phyloP scores from a whole-genome alignment of 2,329 filamentous ascomycete species.

The Lachnellula occidentalis region DNA sequence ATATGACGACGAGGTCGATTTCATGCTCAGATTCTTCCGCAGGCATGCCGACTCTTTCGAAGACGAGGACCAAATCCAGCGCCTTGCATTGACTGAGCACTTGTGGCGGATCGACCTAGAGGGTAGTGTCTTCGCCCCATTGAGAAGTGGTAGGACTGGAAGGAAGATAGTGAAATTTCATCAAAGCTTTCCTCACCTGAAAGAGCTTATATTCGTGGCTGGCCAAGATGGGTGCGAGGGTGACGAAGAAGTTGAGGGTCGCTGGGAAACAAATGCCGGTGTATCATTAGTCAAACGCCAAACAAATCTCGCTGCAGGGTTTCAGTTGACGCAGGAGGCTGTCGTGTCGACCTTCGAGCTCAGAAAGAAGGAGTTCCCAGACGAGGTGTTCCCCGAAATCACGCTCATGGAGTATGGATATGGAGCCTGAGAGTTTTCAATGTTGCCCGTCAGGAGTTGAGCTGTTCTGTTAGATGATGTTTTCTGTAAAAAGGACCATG shows the following conservation, averaged over 20 bases:
- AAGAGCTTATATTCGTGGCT: constrained; percentile 3
- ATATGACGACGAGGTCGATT: constrained; percentile 4
- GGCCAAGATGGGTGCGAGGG: background rate
- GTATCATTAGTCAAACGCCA: background rate
- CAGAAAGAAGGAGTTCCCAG: background rate
- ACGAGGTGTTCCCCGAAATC: background rate
- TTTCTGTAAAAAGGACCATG: background rate
- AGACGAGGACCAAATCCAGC: constrained; percentile 6
- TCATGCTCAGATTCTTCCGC: constrained; percentile 3
- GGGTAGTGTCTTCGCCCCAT: background rate
- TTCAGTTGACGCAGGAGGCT: background rate
- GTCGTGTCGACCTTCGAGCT: background rate
- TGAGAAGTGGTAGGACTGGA: background rate
- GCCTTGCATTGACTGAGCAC: constrained; percentile 5
- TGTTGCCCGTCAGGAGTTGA: background rate
- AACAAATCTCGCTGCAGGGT: background rate
- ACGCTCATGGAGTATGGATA: background rate
- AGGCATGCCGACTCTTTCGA: background rate
- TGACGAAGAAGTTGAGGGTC: background rate
- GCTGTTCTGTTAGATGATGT: background rate
- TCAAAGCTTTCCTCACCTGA: constrained; percentile 2
- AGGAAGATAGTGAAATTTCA: background rate
- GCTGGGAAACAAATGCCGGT: background rate
- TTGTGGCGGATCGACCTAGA: background rate
- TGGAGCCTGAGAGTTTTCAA: background rate